Base-by-base conservation (phyloP, 208 protist genomes). In the Jaenimonas drosophilae region DNA sequence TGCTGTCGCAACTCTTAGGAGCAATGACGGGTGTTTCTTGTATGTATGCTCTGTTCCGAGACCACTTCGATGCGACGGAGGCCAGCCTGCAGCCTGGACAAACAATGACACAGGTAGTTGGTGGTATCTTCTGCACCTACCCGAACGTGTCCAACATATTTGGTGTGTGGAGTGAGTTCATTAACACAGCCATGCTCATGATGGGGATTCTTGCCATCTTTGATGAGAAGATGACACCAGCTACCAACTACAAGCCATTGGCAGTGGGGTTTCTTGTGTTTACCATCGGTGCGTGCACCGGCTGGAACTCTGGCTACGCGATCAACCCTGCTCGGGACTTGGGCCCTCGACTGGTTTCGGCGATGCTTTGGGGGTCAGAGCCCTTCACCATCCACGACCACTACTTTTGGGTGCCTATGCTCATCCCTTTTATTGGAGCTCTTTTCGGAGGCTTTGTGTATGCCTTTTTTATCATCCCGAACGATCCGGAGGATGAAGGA, bases 281-380 rank as follows among this genome's bases (percentile, higher is more conserved):
- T 48, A 49, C 32, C 11, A 38, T 63, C 38, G 56, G 56, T 23
- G 47, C 48, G 29, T 39, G 42, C 16, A 38, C 46, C 11, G 49
- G 56, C 26, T 40, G 17, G 17, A 27, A 29, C 32, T 44, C 56
- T 2, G 56, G 56, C 5, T 55, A 55, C 39, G 56, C 56, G 14
- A 44, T 58, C 24, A 63, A 63, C 28, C 56, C 56, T 4, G 56
- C 56, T 3, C 33, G 56, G 17, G 56, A 63, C 37, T 46, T 63
- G 20, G 56, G 56, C 27, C 49, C 56, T 2, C 27, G 56, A 2
- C 14, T 58, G 24, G 40, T 50, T 21, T 63, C 49, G 4, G 31
- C 56, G 9, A 19, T 63, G 17, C 31, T 55, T 25, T 58, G 36
- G 29, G 33, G 49, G 19, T 46, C 41, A 17, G 37, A 49, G 5